Evolutionary conservation across 2,329 filamentous ascomycete genomes (phyloP).

Genomic region (Gaeumannomyces tritici): DNA sequence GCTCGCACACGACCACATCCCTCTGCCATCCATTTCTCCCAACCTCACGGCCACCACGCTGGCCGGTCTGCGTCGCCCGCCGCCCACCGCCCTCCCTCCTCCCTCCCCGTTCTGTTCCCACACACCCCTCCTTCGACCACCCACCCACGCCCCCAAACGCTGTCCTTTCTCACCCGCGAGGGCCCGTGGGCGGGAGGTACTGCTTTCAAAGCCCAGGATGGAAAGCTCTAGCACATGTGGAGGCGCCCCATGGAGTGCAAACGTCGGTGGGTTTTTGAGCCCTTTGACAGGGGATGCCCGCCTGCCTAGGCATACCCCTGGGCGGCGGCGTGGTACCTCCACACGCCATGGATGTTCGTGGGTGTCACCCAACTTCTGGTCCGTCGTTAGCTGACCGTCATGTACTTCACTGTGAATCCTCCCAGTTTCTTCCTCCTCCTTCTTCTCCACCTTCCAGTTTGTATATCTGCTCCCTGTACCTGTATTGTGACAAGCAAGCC

Average conservation of each 20-base stretch:
- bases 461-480: neutral
- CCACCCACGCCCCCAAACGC: too few species aligned
- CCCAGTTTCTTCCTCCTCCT: neutral
- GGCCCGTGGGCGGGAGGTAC: too few species aligned
- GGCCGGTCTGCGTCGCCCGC: neutral
- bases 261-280: neutral
- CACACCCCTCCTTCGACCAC: too few species aligned
- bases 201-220: neutral
- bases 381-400: neutral
- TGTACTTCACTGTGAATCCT: neutral
- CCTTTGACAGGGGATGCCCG: neutral
- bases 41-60: neutral
- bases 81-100: neutral
- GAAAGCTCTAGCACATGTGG: neutral
- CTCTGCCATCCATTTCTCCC: neutral
- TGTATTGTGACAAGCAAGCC: neutral
- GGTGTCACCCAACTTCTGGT: neutral
- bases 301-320: neutral
- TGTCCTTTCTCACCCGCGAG: neutral
- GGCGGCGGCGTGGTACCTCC: neutral
- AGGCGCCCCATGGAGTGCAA: neutral
- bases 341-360: neutral
- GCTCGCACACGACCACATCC: neutral
- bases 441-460: neutral
- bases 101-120: neutral